A percentile compares a stretch with the other conserved stretches of the same genome.
These are phyloP conservation scores for Acanthamoeba triangularis DNA, from an alignment of 208 protist genomes.

Conservation along the genomic window DNA sequence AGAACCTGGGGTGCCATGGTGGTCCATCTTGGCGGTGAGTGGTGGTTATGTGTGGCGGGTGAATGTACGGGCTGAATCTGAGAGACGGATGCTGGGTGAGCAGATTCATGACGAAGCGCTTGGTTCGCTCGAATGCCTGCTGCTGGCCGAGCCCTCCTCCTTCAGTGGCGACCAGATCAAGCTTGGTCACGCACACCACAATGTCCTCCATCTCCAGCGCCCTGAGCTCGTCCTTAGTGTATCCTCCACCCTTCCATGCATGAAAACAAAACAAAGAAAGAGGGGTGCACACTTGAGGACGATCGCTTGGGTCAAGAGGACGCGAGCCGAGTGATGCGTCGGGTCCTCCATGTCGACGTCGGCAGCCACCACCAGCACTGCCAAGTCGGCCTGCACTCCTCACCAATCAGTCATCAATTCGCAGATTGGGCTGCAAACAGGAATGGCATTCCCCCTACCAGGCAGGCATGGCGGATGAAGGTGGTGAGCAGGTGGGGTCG, in stretches of 20 bases:
- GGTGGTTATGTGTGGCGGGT: too few relatives aligned
- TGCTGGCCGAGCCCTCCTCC: background rate
- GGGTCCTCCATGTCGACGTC: background rate
- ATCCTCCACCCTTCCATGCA: too few relatives aligned
- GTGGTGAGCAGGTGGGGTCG: background rate
- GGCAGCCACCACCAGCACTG: background rate
- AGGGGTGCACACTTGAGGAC: background rate
- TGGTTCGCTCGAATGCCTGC: background rate
- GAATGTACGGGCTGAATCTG: background rate
- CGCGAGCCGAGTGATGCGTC: background rate
- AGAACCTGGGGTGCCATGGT: background rate
- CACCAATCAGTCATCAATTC: too few relatives aligned
- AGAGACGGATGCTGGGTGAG: background rate
- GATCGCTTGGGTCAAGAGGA: background rate
- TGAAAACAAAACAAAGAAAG: background rate
- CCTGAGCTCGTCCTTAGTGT: background rate
- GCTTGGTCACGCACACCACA: background rate
- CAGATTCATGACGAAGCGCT: background rate
- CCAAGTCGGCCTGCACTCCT: background rate
- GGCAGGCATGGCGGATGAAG: background rate
- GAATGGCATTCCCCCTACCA: background rate
- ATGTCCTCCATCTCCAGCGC: background rate
- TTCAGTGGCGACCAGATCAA: background rate
- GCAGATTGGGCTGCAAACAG: too few relatives aligned
- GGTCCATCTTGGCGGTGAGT: too few relatives aligned